Base-by-base conservation (phyloP, 495 filamentous ascomycete species). In the Daldinia bambusicola region DNA sequence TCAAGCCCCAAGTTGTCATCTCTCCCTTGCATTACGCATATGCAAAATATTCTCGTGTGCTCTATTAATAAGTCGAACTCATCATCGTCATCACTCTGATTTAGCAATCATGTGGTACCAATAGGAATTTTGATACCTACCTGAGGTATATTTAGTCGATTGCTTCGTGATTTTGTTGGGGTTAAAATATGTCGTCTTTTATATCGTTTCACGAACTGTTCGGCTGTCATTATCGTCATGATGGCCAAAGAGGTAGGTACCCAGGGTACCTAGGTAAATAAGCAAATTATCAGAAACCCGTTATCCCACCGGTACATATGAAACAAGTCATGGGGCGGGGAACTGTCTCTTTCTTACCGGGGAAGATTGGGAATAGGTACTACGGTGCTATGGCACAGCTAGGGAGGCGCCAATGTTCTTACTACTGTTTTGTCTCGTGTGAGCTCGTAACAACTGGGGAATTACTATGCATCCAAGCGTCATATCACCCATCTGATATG, bases 401-500 rank as follows among this genome's bases (percentile, higher is more conserved):
- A 45, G 41, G 41, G 41, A 45, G 6, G 12, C 43, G 9, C 43
- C 43, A 6, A 10, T 48, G 10, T 56, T 62, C 41, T 61, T 62
- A 38, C 51, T 38, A 59, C 40, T 48, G 34, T 63, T 26, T 50
- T 45, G 14, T 57, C 55, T 53, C 1, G 14, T 26, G 22, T 20
- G 18, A 18, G 38, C 61, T 34, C 41, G 60, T 55, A 61, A 55
- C 18, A 62, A 12, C 20, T 65, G 51, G 58, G 45, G 55, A 31
- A 59, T 61, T 51, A 60, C n/a, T n/a, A n/a, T n/a, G n/a, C n/a
- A n/a, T 53, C 40, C 22, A 38, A 14, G 50, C 43, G 50, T 67
- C 69, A 63, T 68, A 56, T 72, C 37, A 61, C 61, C 40, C 8
- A 13, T 26, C 52, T 18, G 8, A 48, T 67, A 61, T 26, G 26